phyloP scores from a whole-genome alignment of 2,329 filamentous ascomycete genomes.

The Leptographium radiaticola region DNA sequence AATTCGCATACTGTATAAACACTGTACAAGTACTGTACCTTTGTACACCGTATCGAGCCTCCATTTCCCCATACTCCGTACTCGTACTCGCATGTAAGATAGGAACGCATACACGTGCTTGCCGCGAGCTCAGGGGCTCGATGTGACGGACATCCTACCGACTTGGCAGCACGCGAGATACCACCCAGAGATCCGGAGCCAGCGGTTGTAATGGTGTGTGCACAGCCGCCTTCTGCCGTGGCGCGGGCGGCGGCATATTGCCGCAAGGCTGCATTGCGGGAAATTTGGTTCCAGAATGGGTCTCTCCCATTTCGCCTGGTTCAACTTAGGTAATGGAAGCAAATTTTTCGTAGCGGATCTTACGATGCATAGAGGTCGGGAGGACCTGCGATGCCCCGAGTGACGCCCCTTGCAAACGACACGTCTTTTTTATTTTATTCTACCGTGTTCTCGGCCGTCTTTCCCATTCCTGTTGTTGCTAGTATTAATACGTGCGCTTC shows the following conservation, averaged over 20 bases:
- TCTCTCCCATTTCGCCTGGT: neutral
- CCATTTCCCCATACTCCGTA: too few relatives aligned
- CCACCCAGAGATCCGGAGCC: neutral
- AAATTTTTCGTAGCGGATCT: slow-evolving; percentile 1
- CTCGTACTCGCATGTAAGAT: too few relatives aligned
- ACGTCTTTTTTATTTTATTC: neutral
- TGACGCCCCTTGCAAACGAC: neutral
- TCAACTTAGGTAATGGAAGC: slow-evolving; percentile 1
- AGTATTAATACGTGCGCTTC: too few relatives aligned
- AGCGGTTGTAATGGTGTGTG: neutral
- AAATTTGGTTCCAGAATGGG: neutral
- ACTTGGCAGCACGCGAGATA: too few relatives aligned
- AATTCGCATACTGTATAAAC: neutral
- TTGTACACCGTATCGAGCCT: too few relatives aligned
- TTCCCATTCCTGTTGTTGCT: too few relatives aligned
- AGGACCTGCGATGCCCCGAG: neutral
- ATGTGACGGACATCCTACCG: too few relatives aligned
- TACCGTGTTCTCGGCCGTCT: too few relatives aligned
- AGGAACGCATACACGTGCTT: too few relatives aligned
- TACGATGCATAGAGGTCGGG: neutral
- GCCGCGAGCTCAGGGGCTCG: too few relatives aligned
- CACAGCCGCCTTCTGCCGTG: neutral
- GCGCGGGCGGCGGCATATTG: neutral
- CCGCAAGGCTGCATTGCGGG: slow-evolving; percentile 1
- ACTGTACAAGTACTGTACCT: too few relatives aligned